Base-by-base conservation (phyloP, 2,329 filamentous ascomycete species). In the Xylariaceae sp. region DNA sequence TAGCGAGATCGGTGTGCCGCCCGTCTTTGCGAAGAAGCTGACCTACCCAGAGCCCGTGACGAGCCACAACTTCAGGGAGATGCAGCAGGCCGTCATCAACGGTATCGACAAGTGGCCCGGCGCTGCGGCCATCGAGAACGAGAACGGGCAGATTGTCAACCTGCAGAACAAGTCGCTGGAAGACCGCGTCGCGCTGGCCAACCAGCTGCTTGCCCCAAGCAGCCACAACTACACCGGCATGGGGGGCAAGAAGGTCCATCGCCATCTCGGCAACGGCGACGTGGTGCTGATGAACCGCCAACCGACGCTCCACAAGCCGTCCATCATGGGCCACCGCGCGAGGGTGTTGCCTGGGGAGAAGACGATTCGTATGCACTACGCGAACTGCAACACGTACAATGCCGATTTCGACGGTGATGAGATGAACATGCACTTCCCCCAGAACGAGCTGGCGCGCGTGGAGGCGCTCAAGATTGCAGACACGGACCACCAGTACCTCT, bases 381-480 rank as follows among this genome's bases (percentile, higher is more conserved):
- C 92, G 55, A 98, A 98, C 62, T 97, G 92, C 63, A 98, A 98
- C 59, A 96, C 92, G 1, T 98, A 98, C 72, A 98, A 98, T 55
- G 92, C 92, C 21, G 92, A 98, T 73, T 98, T 98, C 59, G 94
- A 98, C 57, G 92, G 92, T 62, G 92, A 98, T 60, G 92, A 98
- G 64, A 98, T 98, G 92, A 98, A 98, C 63, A 94, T 98, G 89
- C 92, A 98, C 65, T 97, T 98, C 57, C 92, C 92, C 1, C 92
- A 98, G 55, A 97, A 95, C 52, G 94, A 97, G 60, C 73, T 97
- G 49, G 92, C 92, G 12, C 77, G 92, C 52, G 86, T 90, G 2
- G 92, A 98, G 66, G 92, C 92, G 2, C 75, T 94, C 51, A 86
- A 88, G 51, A 83, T 98, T 54, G 92, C 92, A 26, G 90, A 97